A percentile compares a stretch with the other conserved stretches of the same genome.
phyloP scores from a whole-genome alignment of 495 filamentous ascomycete genomes.

The Saxophila tyrrhenica region DNA sequence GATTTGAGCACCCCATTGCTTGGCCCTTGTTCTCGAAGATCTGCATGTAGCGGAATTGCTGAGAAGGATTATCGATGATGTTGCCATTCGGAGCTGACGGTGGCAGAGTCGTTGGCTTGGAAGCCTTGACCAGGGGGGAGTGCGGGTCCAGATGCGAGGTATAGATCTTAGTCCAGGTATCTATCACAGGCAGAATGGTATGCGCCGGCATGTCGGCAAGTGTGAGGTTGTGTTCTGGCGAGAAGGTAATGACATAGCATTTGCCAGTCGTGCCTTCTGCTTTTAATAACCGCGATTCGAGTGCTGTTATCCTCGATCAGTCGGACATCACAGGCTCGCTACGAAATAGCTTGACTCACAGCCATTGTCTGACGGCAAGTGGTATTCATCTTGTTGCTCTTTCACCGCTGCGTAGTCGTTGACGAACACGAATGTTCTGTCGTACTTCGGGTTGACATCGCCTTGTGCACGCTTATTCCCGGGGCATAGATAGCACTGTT shows the following conservation, averaged over 20 bases:
- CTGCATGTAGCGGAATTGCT: constrained; percentile 94
- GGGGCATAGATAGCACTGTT: constrained; percentile 83
- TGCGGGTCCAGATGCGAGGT: constrained; percentile 60
- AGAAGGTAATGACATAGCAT: constrained; percentile 96
- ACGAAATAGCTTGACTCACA: constrained; percentile 34
- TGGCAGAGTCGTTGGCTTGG: constrained; percentile 37
- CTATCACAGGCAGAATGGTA: constrained; percentile 63
- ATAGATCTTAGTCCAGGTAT: constrained; percentile 85
- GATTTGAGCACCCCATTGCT: constrained; percentile 98
- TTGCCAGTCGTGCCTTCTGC: constrained; percentile 84
- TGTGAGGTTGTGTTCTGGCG: constrained; percentile 77
- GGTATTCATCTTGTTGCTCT: constrained; percentile 70
- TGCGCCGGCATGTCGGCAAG: constrained; percentile 67
- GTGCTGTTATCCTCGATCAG: constrained; percentile 39
- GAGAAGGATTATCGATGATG: constrained; percentile 43
- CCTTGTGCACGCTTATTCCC: constrained; percentile 87
- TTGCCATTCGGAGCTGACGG: constrained; percentile 35
- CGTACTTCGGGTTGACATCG: constrained; percentile 76
- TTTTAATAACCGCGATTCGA: constrained; percentile 67
- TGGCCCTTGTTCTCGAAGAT: constrained; percentile 99
- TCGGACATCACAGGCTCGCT: neutral
- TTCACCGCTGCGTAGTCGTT: constrained; percentile 98
- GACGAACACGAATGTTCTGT: constrained; percentile 83
- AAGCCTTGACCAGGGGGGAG: constrained; percentile 49
- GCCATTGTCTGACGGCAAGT: constrained; percentile 38